Base-by-base conservation (phyloP, 2,329 filamentous ascomycete genomes). In the Neocucurbitaria cava region DNA sequence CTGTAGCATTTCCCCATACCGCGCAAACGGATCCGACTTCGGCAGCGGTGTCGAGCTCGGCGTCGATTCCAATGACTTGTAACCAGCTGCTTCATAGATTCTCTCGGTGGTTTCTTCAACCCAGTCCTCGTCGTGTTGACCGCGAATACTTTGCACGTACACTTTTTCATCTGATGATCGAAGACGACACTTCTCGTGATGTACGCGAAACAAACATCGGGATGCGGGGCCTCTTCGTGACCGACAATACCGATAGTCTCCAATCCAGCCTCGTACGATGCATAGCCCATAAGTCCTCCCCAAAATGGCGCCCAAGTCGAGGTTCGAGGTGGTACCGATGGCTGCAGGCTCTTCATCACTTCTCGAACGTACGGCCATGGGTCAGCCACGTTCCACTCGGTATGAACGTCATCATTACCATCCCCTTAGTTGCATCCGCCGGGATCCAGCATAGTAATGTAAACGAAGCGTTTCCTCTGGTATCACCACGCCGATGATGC, bases 191-290 rank as follows among this genome's bases (percentile, higher is more conserved):
- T 94, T 62, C 87, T 86, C 41, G 89, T 88, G 3, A 92, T 83
- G 83, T 92, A 95, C 1, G 86, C 82, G 54, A 96, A 85, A 68
- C 86, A 90, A 20, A 94, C 78, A 71, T 96, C 92, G 0, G 91
- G 88, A 10, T 63, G 62, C 1, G 54, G 33, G 3, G 63, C 55
- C 30, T 62, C 84, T 79, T 33, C 74, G 65, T 50, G 60, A 28
- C 76, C 64, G 1, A 75, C 60, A 20, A 89, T 78, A 45, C 79
- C 75, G 49, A 87, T 87, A 17, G 82, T 86, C 60, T 82, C 79
- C 1, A 96, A 78, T 0, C 91, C 91, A 70, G 92, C 86, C 73
- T 96, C 92, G 56, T 96, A 96, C 0, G 90, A 92, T 46, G 92
- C 83, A 66, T 89, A 96, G 0, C 92, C 92, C 77, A 96, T 86